A percentile compares a stretch with the other conserved stretches of the same genome.
Conservation (phyloP, 106 monocot genomes). For the Phalaenopsis aphrodite region DNA sequence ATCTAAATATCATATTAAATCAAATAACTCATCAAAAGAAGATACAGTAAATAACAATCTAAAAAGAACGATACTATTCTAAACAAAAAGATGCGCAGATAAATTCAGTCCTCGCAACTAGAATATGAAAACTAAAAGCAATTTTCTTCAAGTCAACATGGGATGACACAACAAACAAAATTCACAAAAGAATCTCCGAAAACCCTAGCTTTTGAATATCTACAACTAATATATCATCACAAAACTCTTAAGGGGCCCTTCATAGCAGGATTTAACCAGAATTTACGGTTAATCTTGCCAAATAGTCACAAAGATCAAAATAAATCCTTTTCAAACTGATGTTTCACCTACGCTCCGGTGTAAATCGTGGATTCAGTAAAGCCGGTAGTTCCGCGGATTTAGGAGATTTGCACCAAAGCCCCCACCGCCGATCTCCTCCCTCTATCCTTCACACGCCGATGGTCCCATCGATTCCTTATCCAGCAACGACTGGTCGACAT, state of each 20-base stretch:
- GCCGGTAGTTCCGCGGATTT: no score
- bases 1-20: background rate
- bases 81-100: background rate
- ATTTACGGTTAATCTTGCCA: no score
- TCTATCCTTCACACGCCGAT: no score
- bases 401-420: no score
- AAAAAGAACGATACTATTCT: background rate
- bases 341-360: no score
- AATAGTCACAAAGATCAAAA: no score
- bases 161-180: background rate
- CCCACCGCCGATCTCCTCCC: no score
- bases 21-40: background rate
- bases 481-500: no score
- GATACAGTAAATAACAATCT: background rate
- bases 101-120: constrained; percentile 1
- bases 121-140: background rate
- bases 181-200: background rate
- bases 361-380: no score
- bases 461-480: no score
- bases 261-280: no score
- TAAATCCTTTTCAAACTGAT: no score
- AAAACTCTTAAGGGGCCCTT: background rate
- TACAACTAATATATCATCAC: background rate
- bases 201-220: background rate
- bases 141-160: background rate